Evolutionary conservation across 2,329 filamentous ascomycete species (phyloP).

Genomic region (Stemphylium beticola): DNA sequence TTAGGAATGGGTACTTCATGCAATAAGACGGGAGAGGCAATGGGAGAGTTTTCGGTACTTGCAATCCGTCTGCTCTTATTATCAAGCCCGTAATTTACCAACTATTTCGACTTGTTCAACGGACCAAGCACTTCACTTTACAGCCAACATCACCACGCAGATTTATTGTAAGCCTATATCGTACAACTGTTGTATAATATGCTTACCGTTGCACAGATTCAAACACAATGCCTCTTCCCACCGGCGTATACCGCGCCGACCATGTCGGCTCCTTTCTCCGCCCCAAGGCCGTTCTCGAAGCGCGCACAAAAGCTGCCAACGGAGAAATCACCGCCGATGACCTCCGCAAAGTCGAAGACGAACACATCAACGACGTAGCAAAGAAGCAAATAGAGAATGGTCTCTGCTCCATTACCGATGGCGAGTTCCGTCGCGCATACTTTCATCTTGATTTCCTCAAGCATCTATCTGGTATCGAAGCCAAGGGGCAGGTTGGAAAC

Average conservation of each 20-base stretch:
- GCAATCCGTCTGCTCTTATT: neutral
- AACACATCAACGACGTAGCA: slow-evolving; percentile 57
- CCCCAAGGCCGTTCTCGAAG: slow-evolving; percentile 57
- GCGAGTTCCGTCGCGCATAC: slow-evolving; percentile 63
- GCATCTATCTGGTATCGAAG: slow-evolving; percentile 61
- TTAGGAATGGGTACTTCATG: slow-evolving; percentile 7
- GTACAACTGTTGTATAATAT: neutral
- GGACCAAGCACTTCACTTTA: neutral
- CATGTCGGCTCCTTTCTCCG: slow-evolving; percentile 64
- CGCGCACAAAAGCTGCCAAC: slow-evolving; percentile 56
- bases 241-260: slow-evolving; percentile 56
- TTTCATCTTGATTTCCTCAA: slow-evolving; percentile 66
- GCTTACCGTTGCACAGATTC: slow-evolving; percentile 3
- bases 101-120: neutral
- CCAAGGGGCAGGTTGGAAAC: slow-evolving; percentile 57
- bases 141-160: neutral
- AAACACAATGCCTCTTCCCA: slow-evolving; percentile 46
- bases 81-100: neutral
- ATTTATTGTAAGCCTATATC: neutral
- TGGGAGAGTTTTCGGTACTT: slow-evolving; percentile 14
- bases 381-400: slow-evolving; percentile 58
- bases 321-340: slow-evolving; percentile 52
- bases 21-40: slow-evolving; percentile 10
- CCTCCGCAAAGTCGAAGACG: slow-evolving; percentile 60
- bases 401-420: slow-evolving; percentile 60